Conservation (phyloP, 495 filamentous ascomycete genomes). For the Tuber melanosporum region DNA sequence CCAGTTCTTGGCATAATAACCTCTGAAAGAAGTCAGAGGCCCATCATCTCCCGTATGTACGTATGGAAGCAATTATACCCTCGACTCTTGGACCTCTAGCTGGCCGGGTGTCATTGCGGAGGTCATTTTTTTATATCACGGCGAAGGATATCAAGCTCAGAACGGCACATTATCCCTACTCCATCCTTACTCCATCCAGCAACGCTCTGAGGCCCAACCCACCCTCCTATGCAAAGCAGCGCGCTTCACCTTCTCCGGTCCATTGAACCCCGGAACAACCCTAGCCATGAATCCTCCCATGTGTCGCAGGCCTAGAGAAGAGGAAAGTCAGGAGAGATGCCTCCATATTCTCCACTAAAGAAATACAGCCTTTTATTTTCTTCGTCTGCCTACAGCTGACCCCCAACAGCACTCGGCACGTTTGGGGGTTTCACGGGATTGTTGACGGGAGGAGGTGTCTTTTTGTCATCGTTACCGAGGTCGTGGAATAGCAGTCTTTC, state of each 20-base stretch:
- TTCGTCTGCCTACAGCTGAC: conserved; percentile 50
- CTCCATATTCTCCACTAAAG: conserved; percentile 49
- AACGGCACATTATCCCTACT: conserved; percentile 41
- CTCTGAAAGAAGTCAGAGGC: conserved; percentile 52
- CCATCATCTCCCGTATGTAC: conserved; percentile 51
- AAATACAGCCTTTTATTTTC: conserved; percentile 52
- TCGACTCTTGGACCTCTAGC: conserved; percentile 47
- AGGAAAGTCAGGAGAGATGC: conserved; percentile 1
- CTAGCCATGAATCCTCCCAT: conserved; percentile 27
- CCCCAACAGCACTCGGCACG: conserved; percentile 47
- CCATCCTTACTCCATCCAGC: conserved; percentile 43
- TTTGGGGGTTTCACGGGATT: conserved; percentile 50
- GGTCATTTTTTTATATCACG: conserved; percentile 44
- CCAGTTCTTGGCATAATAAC: conserved; percentile 42
- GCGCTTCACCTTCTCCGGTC: conserved; percentile 31
- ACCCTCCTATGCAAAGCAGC: conserved; percentile 49
- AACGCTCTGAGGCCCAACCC: conserved; percentile 46
- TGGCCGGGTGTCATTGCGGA: conserved; percentile 47
- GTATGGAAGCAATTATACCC: conserved; percentile 46
- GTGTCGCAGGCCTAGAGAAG: conserved; percentile 26
- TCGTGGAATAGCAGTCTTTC: conserved; percentile 49
- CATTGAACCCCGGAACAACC: background rate
- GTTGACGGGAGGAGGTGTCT: conserved; percentile 50
- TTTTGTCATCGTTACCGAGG: conserved; percentile 43
- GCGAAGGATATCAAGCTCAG: conserved; percentile 46